These are phyloP conservation scores for Nakazawaea sp. DNA, from an alignment of 805 yeast genomes.

Conservation along the genomic window DNA sequence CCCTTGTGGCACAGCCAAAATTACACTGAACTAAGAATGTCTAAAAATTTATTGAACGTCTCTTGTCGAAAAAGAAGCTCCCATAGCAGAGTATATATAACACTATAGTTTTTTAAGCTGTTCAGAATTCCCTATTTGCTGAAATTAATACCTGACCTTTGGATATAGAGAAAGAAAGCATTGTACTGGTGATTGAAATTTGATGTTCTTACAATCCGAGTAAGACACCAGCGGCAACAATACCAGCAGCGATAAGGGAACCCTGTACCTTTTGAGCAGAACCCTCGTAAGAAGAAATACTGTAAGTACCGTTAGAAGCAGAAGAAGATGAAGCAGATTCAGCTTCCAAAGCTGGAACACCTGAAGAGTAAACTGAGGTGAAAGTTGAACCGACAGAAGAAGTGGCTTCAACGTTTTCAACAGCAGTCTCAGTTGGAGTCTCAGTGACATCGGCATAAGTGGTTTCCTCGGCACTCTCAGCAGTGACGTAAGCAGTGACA, in stretches of 20 bases:
- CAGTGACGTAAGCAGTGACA: conserved; percentile 17
- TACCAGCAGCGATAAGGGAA: conserved; percentile 6
- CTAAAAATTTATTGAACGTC: too few relatives aligned
- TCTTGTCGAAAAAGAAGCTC: too few relatives aligned
- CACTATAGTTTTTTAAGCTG: not conserved
- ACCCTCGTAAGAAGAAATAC: conserved; percentile 8
- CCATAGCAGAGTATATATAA: too few relatives aligned
- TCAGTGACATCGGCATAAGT: conserved; percentile 11
- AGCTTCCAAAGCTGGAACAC: conserved; percentile 16
- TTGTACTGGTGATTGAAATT: not conserved
- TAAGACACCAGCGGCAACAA: conserved; percentile 10
- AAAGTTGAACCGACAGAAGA: conserved; percentile 21
- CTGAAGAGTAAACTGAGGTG: conserved; percentile 21
- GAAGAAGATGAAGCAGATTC: conserved; percentile 10
- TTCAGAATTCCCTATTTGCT: not conserved
- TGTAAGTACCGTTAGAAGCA: conserved; percentile 1
- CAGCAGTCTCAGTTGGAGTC: conserved; percentile 13
- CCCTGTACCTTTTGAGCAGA: conserved; percentile 6
- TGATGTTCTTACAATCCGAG: conserved; percentile 7
- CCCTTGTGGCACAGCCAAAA: too few relatives aligned
- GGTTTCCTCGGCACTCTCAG: conserved; percentile 13
- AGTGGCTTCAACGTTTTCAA: conserved; percentile 18
- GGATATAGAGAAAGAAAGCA: too few relatives aligned
- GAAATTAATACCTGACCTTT: not conserved
- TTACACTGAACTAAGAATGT: too few relatives aligned